phyloP scores from a whole-genome alignment of 2,329 filamentous ascomycete genomes.

The Septoria petroselini region DNA sequence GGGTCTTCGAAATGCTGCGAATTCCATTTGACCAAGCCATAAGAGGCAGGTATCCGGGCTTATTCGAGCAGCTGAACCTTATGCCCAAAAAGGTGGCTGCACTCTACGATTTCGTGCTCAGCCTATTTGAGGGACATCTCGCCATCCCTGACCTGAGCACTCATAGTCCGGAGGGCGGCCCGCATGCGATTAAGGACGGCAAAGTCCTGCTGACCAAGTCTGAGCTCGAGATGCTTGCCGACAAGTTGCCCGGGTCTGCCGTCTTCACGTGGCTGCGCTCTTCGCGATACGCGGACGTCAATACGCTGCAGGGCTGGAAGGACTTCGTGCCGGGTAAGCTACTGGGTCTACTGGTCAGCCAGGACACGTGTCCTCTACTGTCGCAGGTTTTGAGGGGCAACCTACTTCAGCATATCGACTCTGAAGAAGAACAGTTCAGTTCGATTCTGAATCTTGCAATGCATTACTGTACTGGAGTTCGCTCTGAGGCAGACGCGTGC shows the following conservation, averaged over 20 bases:
- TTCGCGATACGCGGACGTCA: slow-evolving; percentile 4
- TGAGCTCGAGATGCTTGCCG: slow-evolving; percentile 8
- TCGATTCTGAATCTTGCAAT: slow-evolving; percentile 23
- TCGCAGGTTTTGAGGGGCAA: slow-evolving; percentile 4
- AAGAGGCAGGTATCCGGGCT: slow-evolving; percentile 14
- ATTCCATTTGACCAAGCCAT: slow-evolving; percentile 9
- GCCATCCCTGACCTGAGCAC: slow-evolving; percentile 1
- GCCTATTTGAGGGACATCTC: slow-evolving; percentile 13
- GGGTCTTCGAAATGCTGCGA: slow-evolving; percentile 23
- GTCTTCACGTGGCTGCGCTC: slow-evolving; percentile 11
- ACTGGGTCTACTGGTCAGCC: slow-evolving; percentile 16
- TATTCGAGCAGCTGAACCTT: slow-evolving; percentile 11
- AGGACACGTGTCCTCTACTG: neutral
- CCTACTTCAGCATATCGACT: slow-evolving; percentile 19
- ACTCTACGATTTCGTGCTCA: slow-evolving; percentile 21
- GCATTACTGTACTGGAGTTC: slow-evolving; percentile 19
- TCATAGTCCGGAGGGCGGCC: neutral
- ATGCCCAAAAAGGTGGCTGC: slow-evolving; percentile 15
- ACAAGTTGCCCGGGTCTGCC: neutral
- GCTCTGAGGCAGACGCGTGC: slow-evolving; percentile 2
- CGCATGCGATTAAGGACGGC: slow-evolving; percentile 1
- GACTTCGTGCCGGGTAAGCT: slow-evolving; percentile 26
- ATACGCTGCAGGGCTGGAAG: slow-evolving; percentile 13
- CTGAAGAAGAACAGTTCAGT: slow-evolving; percentile 24
- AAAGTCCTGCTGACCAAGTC: slow-evolving; percentile 7